Evolutionary conservation across 805 yeast genomes (phyloP).

Genomic region (Kurtzmaniella fragi): DNA sequence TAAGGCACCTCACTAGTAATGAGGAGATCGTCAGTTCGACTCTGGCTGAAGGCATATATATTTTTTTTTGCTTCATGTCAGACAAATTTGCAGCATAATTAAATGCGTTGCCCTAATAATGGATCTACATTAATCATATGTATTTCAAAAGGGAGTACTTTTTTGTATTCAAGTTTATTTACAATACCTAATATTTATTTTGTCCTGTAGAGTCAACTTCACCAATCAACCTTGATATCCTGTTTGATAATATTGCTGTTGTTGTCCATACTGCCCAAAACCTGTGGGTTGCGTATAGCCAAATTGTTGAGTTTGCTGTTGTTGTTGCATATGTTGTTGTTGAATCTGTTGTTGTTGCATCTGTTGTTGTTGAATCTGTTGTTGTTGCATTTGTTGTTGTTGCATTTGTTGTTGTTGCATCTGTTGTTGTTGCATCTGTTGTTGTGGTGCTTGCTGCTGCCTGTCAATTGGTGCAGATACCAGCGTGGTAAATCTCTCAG

Average conservation of each 20-base stretch:
- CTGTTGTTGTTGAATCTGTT: slow-evolving; percentile 8
- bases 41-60: too few relatives aligned
- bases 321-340: slow-evolving; percentile 2
- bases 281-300: slow-evolving; percentile 3
- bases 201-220: too few relatives aligned
- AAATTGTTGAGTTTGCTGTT: slow-evolving; percentile 1
- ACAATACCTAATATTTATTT: too few relatives aligned
- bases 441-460: slow-evolving; percentile 5
- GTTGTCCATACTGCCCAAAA: slow-evolving; percentile 1
- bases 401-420: slow-evolving; percentile 5
- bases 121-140: too few relatives aligned
- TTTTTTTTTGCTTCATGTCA: too few relatives aligned
- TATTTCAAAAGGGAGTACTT: too few relatives aligned
- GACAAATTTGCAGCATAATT: too few relatives aligned
- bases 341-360: slow-evolving; percentile 3
- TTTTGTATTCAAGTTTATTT: too few relatives aligned
- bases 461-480: slow-evolving; percentile 18
- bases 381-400: slow-evolving; percentile 5
- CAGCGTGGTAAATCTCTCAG: slow-evolving; percentile 21
- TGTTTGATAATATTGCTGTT: slow-evolving; percentile 1
- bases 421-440: slow-evolving; percentile 9
- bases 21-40: too few relatives aligned
- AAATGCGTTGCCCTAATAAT: too few relatives aligned
- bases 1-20: too few relatives aligned
- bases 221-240: too few relatives aligned